A percentile compares a stretch with the other conserved stretches of the same genome.
Evolutionary conservation across 208 protist species (phyloP).

Genomic region (Acanthamoeba rhysodes): DNA sequence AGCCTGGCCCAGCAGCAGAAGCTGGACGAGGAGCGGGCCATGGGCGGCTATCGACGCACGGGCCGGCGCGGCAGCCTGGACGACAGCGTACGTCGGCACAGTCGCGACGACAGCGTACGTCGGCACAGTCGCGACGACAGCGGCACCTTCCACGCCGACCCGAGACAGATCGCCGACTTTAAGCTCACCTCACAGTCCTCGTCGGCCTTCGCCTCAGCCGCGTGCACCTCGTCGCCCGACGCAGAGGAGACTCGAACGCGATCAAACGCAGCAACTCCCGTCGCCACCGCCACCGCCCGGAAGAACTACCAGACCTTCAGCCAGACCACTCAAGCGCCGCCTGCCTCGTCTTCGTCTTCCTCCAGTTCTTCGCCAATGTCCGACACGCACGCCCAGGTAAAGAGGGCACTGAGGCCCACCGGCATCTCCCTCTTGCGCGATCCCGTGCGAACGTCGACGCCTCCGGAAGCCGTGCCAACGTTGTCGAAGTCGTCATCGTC

Average conservation of each 20-base stretch:
- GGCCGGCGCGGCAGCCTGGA: not conserved
- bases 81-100: not conserved
- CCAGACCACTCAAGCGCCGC: not conserved
- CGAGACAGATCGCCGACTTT: not conserved
- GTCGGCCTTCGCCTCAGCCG: not conserved
- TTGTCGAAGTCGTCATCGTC: not conserved
- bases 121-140: not conserved
- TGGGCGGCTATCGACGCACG: not conserved
- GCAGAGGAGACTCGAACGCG: not conserved
- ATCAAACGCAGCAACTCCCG: not conserved
- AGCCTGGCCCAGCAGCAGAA: slow-evolving; percentile 2
- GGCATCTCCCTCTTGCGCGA: not conserved
- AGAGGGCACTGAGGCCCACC: not conserved
- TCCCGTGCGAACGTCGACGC: not conserved
- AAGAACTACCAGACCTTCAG: not conserved
- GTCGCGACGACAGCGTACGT: too few relatives aligned
- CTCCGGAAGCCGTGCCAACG: not conserved
- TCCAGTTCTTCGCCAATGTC: not conserved
- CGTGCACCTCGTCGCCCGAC: slow-evolving; percentile 5
- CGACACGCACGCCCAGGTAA: not conserved
- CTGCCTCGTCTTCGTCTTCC: not conserved
- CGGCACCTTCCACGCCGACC: not conserved
- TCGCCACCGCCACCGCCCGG: too few relatives aligned
- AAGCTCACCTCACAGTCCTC: not conserved
- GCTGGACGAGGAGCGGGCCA: not conserved